Percentiles rank a stretch among this genome's conserved stretches.
These are phyloP conservation scores for Solanum clarkiae DNA, from an alignment of 257 asterid species.

Conservation along the genomic window DNA sequence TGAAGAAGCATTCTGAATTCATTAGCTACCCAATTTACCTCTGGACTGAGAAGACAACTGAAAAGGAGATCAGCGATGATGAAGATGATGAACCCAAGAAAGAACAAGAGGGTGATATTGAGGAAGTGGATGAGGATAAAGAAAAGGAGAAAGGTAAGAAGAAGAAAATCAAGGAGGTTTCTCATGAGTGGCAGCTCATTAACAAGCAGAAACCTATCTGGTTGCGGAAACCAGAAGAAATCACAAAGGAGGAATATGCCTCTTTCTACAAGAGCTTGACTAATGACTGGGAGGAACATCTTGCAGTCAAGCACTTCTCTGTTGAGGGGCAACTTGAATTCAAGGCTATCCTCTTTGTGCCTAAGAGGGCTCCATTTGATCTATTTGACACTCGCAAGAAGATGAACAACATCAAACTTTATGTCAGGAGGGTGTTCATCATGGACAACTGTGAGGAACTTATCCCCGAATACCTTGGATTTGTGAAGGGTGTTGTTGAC, in stretches of 20 bases:
- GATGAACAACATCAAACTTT: not conserved
- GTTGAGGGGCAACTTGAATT: slow-evolving; percentile 4
- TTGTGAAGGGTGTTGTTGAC: not conserved
- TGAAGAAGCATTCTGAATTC: slow-evolving; percentile 7
- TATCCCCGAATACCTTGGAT: not conserved
- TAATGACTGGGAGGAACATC: not conserved
- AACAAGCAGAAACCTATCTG: slow-evolving; percentile 11
- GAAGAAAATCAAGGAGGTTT: slow-evolving; percentile 6
- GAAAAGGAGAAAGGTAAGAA: slow-evolving; percentile 2
- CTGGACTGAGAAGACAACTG: slow-evolving; percentile 2
- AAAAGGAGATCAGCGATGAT: slow-evolving; percentile 1
- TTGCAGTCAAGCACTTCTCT: slow-evolving; percentile 3
- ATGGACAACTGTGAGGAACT: not conserved
- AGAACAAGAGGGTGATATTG: slow-evolving; percentile 1
- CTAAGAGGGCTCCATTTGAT: not conserved
- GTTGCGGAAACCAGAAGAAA: slow-evolving; percentile 7
- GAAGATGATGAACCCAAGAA: slow-evolving; percentile 9
- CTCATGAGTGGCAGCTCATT: slow-evolving; percentile 7
- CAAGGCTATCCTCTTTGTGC: not conserved
- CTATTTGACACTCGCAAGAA: not conserved
- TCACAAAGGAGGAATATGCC: slow-evolving; percentile 2
- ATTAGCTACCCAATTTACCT: slow-evolving; percentile 9
- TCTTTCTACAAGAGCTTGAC: slow-evolving; percentile 8
- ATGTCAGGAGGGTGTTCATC: not conserved
- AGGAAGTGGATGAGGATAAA: slow-evolving; percentile 4